A percentile compares a stretch with the other conserved stretches of the same genome.
phyloP scores from a whole-genome alignment of 2,329 filamentous ascomycete species.

The Alternaria triticina region DNA sequence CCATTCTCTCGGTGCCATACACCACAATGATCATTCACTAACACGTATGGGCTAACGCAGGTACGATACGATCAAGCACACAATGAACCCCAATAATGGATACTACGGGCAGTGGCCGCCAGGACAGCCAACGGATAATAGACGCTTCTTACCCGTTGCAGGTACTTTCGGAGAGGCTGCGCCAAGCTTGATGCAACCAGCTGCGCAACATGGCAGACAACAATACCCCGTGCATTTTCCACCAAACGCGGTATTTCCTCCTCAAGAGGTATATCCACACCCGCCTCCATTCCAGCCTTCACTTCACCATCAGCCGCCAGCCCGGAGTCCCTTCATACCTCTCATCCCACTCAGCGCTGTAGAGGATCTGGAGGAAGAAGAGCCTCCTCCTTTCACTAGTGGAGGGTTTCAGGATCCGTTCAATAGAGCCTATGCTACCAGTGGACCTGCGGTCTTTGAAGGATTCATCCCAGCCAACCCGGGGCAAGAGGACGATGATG shows the following conservation, averaged over 20 bases:
- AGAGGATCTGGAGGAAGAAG: conserved; percentile 24
- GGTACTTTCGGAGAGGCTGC: conserved; percentile 27
- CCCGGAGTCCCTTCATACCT: conserved; percentile 26
- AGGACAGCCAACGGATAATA: conserved; percentile 20
- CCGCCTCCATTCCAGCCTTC: conserved; percentile 13
- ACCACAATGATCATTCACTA: conserved; percentile 27
- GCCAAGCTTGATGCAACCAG: conserved; percentile 16
- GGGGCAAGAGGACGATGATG: conserved; percentile 42
- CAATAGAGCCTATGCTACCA: conserved; percentile 30
- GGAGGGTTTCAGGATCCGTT: conserved; percentile 29
- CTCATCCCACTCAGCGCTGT: conserved; percentile 31
- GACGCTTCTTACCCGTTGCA: conserved; percentile 27
- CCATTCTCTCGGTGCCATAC: conserved; percentile 10
- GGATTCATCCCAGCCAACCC: conserved; percentile 48
- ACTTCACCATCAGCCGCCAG: conserved; percentile 10
- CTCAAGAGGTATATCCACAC: conserved; percentile 25
- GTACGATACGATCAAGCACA: conserved; percentile 6
- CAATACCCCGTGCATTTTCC: conserved; percentile 22
- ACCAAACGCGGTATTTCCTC: conserved; percentile 18
- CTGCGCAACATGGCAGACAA: conserved; percentile 13
- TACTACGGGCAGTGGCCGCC: conserved; percentile 32
- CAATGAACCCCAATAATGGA: conserved; percentile 30
- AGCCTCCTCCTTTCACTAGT: conserved; percentile 17
- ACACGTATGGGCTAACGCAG: conserved; percentile 17
- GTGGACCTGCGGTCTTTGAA: conserved; percentile 46